phyloP scores from a whole-genome alignment of 225 moss, liverwort and hornwort genomes.

The Antitrichia curtipendula region DNA sequence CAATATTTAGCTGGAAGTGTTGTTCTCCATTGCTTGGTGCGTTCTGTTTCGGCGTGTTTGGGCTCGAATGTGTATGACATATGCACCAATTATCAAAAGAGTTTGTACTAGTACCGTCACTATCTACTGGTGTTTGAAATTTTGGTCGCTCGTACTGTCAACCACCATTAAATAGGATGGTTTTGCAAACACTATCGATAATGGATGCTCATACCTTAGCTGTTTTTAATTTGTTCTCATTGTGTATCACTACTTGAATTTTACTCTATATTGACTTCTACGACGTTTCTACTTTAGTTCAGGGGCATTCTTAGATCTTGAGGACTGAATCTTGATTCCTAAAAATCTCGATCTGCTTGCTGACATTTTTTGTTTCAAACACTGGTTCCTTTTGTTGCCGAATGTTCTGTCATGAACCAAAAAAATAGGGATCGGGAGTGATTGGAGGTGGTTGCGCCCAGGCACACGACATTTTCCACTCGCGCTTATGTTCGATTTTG shows the following conservation, averaged over 20 bases:
- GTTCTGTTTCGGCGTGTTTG: neutral
- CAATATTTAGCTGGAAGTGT: too few relatives aligned
- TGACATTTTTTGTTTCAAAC: too few relatives aligned
- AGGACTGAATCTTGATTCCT: neutral
- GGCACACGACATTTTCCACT: neutral
- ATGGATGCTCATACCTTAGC: too few relatives aligned
- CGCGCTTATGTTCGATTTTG: neutral
- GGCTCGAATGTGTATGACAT: neutral
- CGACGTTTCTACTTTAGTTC: neutral
- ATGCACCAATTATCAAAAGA: neutral
- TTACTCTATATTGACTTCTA: too few relatives aligned
- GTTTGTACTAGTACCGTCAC: too few relatives aligned
- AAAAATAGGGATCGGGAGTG: neutral
- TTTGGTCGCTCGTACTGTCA: too few relatives aligned
- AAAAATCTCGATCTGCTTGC: neutral
- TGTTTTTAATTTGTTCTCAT: too few relatives aligned
- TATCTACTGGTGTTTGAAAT: neutral
- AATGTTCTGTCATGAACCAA: too few relatives aligned
- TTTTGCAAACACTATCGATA: neutral
- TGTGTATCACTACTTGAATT: too few relatives aligned
- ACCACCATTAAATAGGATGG: too few relatives aligned
- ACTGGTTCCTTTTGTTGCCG: too few relatives aligned
- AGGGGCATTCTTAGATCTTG: neutral
- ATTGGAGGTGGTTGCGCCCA: neutral
- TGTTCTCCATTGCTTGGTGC: neutral